Percentiles rank a stretch among this genome's conserved stretches.
phyloP scores from a whole-genome alignment of 2,329 filamentous ascomycete genomes.

The Fusarium liriodendri region DNA sequence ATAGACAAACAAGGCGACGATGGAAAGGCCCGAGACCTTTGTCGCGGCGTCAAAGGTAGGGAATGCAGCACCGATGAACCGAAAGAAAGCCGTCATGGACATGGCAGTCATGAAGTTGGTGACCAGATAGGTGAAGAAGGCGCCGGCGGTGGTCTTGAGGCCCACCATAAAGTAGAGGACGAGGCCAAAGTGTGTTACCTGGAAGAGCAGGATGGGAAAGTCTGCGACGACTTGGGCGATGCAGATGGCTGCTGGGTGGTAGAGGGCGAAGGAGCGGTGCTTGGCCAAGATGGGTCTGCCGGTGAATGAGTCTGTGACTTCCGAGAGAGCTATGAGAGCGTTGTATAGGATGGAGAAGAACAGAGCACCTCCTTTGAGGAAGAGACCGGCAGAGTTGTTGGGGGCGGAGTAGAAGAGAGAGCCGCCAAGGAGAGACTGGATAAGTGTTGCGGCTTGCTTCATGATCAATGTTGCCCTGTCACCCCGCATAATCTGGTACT shows the following conservation, averaged over 20 bases:
- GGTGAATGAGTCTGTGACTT: slow-evolving; percentile 38
- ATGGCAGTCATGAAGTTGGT: slow-evolving; percentile 64
- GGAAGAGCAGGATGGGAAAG: slow-evolving; percentile 33
- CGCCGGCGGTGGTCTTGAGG: slow-evolving; percentile 66
- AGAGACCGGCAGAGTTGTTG: slow-evolving; percentile 19
- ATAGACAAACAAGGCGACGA: slow-evolving; percentile 54
- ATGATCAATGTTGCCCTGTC: slow-evolving; percentile 29
- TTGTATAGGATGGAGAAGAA: slow-evolving; percentile 38
- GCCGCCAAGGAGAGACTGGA: slow-evolving; percentile 25
- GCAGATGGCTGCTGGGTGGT: slow-evolving; percentile 44
- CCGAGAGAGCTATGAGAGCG: slow-evolving; percentile 32
- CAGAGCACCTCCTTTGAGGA: slow-evolving; percentile 13
- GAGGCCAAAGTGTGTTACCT: slow-evolving; percentile 50
- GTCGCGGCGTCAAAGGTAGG: slow-evolving; percentile 37
- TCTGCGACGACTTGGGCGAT: slow-evolving; percentile 29
- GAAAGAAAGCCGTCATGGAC: slow-evolving; percentile 73
- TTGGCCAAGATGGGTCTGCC: slow-evolving; percentile 48
- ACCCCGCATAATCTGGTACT: slow-evolving; percentile 18
- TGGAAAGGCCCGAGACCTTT: slow-evolving; percentile 36
- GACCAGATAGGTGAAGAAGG: slow-evolving; percentile 60
- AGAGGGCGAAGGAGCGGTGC: slow-evolving; percentile 47
- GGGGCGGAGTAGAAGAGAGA: slow-evolving; percentile 35
- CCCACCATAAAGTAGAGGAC: slow-evolving; percentile 74
- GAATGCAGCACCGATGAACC: slow-evolving; percentile 39
- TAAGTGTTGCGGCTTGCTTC: slow-evolving; percentile 33